Conservation (phyloP, 2,329 filamentous ascomycete species). For the Cercospora citrullina region DNA sequence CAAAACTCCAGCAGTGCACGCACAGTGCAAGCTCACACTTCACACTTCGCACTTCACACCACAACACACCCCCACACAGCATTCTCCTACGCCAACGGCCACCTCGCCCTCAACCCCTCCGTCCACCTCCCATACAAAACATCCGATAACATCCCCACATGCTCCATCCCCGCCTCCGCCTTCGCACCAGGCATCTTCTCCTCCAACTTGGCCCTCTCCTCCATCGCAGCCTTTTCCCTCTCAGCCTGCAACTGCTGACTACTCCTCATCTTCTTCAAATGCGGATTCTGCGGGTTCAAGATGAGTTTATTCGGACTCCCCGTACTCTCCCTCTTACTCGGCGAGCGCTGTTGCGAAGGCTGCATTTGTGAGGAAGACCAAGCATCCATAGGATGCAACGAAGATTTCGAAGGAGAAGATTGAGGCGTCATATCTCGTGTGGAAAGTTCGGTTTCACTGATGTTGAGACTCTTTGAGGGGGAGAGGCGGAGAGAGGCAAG, state of each 20-base stretch:
- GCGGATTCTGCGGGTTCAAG: constrained; percentile 78
- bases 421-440: constrained; percentile 30
- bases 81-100: constrained; percentile 38
- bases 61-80: background rate
- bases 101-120: constrained; percentile 67
- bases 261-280: constrained; percentile 71
- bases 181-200: constrained; percentile 58
- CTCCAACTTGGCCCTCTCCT: constrained; percentile 51
- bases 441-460: constrained; percentile 25
- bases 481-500: constrained; percentile 37
- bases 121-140: constrained; percentile 90
- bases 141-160: constrained; percentile 83
- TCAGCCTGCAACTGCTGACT: constrained; percentile 44
- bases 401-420: constrained; percentile 33
- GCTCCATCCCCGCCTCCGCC: constrained; percentile 76
- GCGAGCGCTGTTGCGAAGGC: constrained; percentile 17
- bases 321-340: constrained; percentile 27
- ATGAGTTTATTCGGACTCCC: constrained; percentile 62
- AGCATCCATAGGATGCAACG: constrained; percentile 15
- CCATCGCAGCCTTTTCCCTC: constrained; percentile 51
- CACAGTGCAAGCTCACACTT: no score
- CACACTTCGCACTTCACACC: no score
- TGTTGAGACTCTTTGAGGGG: constrained; percentile 28
- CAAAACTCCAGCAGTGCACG: no score
- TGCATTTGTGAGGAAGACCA: constrained; percentile 11